Evolutionary conservation across 352 stramenopile genomes (phyloP).

Genomic region (Globisporangium abappressorium): DNA sequence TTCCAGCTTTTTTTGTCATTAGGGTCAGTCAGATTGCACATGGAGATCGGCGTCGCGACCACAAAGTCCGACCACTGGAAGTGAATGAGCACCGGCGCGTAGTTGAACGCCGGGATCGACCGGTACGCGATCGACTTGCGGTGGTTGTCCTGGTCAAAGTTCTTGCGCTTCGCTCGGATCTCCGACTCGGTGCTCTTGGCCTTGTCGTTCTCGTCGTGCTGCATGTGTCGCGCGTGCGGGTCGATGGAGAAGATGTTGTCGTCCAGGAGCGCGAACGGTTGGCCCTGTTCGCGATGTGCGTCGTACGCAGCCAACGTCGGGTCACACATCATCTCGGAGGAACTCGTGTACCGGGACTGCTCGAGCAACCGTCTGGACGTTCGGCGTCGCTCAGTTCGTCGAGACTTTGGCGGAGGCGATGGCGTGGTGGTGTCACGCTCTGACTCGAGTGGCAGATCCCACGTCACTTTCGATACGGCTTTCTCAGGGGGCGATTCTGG

Average conservation of each 20-base stretch:
- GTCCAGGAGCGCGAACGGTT: constrained; percentile 53
- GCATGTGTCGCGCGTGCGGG: constrained; percentile 40
- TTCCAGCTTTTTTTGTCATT: constrained; percentile 15
- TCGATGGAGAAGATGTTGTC: constrained; percentile 53
- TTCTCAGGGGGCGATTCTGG: background rate
- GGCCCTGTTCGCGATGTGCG: constrained; percentile 40
- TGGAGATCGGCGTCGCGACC: constrained; percentile 45
- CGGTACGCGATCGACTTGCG: constrained; percentile 58
- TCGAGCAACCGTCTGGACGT: constrained; percentile 27
- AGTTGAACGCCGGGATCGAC: constrained; percentile 67
- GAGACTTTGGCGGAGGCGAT: constrained; percentile 1
- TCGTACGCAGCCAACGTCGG: constrained; percentile 58
- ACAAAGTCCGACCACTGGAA: constrained; percentile 80
- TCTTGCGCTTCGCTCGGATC: constrained; percentile 57
- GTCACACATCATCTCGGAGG: constrained; percentile 28
- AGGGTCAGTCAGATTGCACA: background rate
- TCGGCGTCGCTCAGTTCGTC: constrained; percentile 28
- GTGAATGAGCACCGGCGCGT: constrained; percentile 54
- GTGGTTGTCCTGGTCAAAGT: constrained; percentile 55
- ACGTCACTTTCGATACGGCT: constrained; percentile 7
- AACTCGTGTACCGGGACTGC: constrained; percentile 22
- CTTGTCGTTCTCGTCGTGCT: constrained; percentile 44
- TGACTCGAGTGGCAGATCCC: background rate
- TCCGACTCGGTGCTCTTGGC: constrained; percentile 25
- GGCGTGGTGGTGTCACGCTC: background rate